phyloP scores from a whole-genome alignment of 1,284 basidiomycete species.

The Heimioporus retisporus region DNA sequence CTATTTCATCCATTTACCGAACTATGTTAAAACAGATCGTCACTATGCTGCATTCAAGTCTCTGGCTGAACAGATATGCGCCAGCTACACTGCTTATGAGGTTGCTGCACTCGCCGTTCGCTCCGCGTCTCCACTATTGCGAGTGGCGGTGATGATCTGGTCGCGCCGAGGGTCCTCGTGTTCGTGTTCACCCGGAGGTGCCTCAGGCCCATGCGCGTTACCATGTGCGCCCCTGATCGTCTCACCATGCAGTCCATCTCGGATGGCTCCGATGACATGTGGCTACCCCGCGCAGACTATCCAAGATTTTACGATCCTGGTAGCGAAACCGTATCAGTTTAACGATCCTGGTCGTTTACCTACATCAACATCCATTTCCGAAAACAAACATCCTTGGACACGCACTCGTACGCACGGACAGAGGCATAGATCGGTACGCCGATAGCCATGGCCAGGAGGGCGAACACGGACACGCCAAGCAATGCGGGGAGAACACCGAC shows the following conservation, averaged over 20 bases:
- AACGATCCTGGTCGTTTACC: constrained; percentile 17
- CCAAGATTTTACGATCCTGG: constrained; percentile 16
- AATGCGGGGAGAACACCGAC: constrained; percentile 21
- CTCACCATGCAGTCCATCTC: background rate
- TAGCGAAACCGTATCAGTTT: background rate
- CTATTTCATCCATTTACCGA: too few relatives aligned
- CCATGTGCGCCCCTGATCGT: background rate
- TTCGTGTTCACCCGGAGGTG: background rate
- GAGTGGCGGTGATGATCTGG: background rate
- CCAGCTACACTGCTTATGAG: background rate
- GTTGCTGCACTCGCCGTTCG: background rate
- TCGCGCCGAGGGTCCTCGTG: background rate
- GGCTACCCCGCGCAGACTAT: constrained; percentile 4
- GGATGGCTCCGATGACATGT: background rate
- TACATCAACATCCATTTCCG: constrained; percentile 12
- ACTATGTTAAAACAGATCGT: too few relatives aligned
- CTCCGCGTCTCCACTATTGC: background rate
- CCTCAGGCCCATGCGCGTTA: too few relatives aligned
- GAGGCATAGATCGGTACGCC: constrained; percentile 25
- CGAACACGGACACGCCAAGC: constrained; percentile 30
- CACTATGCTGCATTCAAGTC: too few relatives aligned
- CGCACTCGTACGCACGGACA: constrained; percentile 22
- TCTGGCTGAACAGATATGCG: too few relatives aligned
- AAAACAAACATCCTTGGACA: background rate
- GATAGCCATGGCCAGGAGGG: constrained; percentile 15